Conservation (phyloP, 2,329 filamentous ascomycete species). For the Proliferodiscus dingleyae region DNA sequence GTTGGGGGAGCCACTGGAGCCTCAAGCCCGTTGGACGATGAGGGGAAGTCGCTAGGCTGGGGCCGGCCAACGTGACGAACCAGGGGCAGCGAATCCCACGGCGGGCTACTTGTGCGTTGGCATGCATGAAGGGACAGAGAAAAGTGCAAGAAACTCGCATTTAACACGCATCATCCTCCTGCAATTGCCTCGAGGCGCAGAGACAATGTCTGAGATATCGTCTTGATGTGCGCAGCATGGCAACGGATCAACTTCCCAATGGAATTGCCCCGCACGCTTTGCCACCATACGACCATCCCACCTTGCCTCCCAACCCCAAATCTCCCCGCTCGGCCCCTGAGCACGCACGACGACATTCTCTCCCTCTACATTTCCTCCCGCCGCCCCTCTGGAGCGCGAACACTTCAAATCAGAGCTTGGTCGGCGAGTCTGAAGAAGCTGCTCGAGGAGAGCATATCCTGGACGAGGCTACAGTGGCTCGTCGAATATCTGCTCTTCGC, state of each 20-base stretch:
- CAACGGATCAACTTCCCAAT: slow-evolving; percentile 14
- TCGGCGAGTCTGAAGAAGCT: slow-evolving; percentile 31
- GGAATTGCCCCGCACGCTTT: slow-evolving; percentile 15
- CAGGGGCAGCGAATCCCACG: neutral
- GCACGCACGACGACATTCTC: slow-evolving; percentile 25
- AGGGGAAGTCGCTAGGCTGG: neutral
- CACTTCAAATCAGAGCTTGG: slow-evolving; percentile 28
- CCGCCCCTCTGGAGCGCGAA: slow-evolving; percentile 29
- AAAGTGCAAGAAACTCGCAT: slow-evolving; percentile 4
- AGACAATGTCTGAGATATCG: slow-evolving; percentile 21
- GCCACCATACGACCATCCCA: slow-evolving; percentile 19
- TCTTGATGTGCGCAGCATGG: slow-evolving; percentile 25
- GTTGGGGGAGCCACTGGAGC: neutral
- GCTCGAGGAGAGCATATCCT: slow-evolving; percentile 35
- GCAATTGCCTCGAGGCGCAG: slow-evolving; percentile 20
- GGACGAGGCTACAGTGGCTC: slow-evolving; percentile 50
- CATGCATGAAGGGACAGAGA: slow-evolving; percentile 2
- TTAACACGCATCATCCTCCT: slow-evolving; percentile 13
- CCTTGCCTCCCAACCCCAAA: slow-evolving; percentile 14
- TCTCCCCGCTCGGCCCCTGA: slow-evolving; percentile 23
- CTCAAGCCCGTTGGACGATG: neutral
- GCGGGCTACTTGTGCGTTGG: slow-evolving; percentile 12
- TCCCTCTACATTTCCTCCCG: slow-evolving; percentile 30
- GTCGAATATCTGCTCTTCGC: slow-evolving; percentile 55
- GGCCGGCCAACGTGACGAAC: slow-evolving; percentile 1